Evolutionary conservation across 2,329 filamentous ascomycete species (phyloP).

Genomic region (Fulvia fulva): DNA sequence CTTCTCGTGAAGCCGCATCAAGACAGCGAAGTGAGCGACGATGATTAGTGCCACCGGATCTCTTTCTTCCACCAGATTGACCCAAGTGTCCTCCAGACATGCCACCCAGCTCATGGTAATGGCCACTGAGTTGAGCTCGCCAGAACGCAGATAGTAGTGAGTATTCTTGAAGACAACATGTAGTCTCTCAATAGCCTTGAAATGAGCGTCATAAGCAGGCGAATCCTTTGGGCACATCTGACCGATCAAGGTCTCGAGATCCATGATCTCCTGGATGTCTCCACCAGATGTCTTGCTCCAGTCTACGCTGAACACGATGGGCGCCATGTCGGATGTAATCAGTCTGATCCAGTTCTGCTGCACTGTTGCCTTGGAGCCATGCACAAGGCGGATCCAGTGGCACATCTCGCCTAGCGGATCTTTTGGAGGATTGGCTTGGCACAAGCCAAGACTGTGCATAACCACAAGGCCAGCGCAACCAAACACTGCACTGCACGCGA

Average conservation of each 20-base stretch:
- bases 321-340: slow-evolving; percentile 12
- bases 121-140: background rate
- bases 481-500: slow-evolving; percentile 14
- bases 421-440: slow-evolving; percentile 9
- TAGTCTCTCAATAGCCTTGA: slow-evolving; percentile 11
- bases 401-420: slow-evolving; percentile 13
- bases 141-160: background rate
- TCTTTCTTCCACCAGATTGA: slow-evolving; percentile 10
- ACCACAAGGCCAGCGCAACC: slow-evolving; percentile 9
- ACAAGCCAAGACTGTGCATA: slow-evolving; percentile 13
- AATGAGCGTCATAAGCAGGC: background rate
- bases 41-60: slow-evolving; percentile 12
- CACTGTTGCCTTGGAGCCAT: slow-evolving; percentile 10
- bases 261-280: slow-evolving; percentile 2
- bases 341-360: slow-evolving; percentile 12
- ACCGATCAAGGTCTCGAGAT: slow-evolving; percentile 6
- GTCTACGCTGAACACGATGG: background rate
- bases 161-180: slow-evolving; percentile 11
- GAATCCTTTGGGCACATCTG: background rate
- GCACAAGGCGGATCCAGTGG: slow-evolving; percentile 15
- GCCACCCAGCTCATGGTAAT: slow-evolving; percentile 10
- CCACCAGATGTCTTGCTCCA: background rate
- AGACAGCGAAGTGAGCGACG: slow-evolving; percentile 13
- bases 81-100: background rate
- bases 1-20: slow-evolving; percentile 9